Percentiles rank a stretch among this genome's conserved stretches.
phyloP scores from a whole-genome alignment of 1,284 basidiomycete species.

The Fomes fomentarius region DNA sequence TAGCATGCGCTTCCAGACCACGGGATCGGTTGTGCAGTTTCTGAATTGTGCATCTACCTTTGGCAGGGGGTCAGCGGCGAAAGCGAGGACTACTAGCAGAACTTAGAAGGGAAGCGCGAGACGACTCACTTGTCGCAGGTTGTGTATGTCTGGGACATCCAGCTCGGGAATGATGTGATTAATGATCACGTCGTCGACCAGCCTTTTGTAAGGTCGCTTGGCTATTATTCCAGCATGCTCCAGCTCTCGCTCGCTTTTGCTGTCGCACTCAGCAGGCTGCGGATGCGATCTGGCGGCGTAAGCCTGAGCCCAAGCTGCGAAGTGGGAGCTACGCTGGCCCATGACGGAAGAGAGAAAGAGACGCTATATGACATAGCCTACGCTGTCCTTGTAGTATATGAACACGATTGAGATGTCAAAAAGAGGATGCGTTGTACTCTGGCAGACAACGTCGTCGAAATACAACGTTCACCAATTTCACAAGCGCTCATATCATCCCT shows the following conservation, averaged over 20 bases:
- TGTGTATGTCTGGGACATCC: neutral
- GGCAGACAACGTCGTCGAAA: too few species aligned
- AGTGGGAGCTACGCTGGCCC: neutral
- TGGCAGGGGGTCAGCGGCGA: too few species aligned
- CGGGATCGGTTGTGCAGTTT: constrained; percentile 51
- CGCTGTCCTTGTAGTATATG: neutral
- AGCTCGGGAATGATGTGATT: neutral
- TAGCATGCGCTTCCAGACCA: constrained; percentile 71
- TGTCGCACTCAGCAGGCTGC: too few species aligned
- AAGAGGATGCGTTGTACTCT: neutral
- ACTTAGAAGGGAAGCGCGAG: neutral
- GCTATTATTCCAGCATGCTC: neutral
- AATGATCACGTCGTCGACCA: neutral
- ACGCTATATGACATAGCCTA: neutral
- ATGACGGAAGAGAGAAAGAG: neutral
- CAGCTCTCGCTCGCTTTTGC: neutral
- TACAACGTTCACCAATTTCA: too few species aligned
- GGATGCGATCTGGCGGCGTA: too few species aligned
- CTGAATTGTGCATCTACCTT: constrained; percentile 10
- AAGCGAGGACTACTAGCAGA: too few species aligned
- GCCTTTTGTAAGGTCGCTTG: too few species aligned
- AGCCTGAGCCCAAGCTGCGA: neutral
- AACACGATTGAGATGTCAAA: neutral
- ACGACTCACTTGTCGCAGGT: neutral
- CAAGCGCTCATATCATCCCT: too few species aligned